These are phyloP conservation scores for Globisporangium nagaii DNA, from an alignment of 352 stramenopile species.

Conservation along the genomic window DNA sequence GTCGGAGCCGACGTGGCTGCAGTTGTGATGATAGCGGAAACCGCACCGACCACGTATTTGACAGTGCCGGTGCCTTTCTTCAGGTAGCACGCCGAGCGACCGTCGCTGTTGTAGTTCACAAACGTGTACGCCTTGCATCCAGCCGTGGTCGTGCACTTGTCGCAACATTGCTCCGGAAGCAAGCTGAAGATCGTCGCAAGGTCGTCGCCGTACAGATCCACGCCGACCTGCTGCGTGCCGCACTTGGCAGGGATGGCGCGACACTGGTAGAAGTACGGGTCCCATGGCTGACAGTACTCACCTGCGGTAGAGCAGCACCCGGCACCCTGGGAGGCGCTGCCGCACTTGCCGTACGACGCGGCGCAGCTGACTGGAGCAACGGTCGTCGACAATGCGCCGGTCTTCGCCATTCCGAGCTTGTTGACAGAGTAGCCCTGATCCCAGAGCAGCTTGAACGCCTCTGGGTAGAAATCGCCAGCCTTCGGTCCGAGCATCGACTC, in stretches of 20 bases:
- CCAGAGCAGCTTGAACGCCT: conserved; percentile 50
- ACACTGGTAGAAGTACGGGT: conserved; percentile 6
- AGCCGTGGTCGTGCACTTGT: neutral
- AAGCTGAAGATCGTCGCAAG: conserved; percentile 4
- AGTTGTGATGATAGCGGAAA: neutral
- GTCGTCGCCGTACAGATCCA: conserved; percentile 5
- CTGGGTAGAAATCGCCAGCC: conserved; percentile 49
- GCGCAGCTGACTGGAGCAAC: no score
- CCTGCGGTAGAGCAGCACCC: neutral
- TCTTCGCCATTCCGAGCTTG: conserved; percentile 23
- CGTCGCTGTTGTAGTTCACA: conserved; percentile 19
- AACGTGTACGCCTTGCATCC: conserved; percentile 30
- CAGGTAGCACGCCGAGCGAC: conserved; percentile 10
- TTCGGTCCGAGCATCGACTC: conserved; percentile 46
- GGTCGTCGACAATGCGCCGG: no score
- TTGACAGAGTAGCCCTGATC: conserved; percentile 62
- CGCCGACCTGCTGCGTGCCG: neutral
- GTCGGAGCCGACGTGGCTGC: no score
- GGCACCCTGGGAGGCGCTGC: neutral
- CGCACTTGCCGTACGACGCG: neutral
- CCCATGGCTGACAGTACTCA: conserved; percentile 5
- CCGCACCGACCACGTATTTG: neutral
- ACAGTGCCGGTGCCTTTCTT: neutral
- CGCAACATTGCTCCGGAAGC: neutral
- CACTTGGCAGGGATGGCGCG: neutral